Conservation (phyloP, 2,329 filamentous ascomycete genomes). For the Blumeriella jaapii region DNA sequence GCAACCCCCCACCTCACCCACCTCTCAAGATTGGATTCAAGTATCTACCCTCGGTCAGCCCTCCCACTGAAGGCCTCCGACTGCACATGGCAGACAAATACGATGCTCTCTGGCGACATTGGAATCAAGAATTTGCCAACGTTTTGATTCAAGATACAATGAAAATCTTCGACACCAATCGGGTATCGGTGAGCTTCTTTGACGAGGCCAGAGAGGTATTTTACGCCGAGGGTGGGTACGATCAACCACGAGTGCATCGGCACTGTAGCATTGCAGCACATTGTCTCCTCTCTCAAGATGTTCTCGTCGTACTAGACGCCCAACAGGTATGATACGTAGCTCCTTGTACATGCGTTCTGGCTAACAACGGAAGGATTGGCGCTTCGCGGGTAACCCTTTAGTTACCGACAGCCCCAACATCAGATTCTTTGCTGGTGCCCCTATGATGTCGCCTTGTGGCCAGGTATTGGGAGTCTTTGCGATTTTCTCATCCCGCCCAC, state of each 20-base stretch:
- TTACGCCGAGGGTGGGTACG: conserved; percentile 25
- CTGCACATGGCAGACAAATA: conserved; percentile 15
- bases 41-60: conserved; percentile 24
- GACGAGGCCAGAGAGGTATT: conserved; percentile 25
- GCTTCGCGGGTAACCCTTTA: conserved; percentile 27
- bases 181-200: conserved; percentile 28
- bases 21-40: conserved; percentile 17
- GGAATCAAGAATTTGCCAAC: conserved; percentile 14
- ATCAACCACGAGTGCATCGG: conserved; percentile 20
- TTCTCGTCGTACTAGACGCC: conserved; percentile 28
- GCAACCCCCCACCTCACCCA: conserved; percentile 27
- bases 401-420: conserved; percentile 22
- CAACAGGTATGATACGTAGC: conserved; percentile 18
- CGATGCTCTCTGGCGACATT: conserved; percentile 18
- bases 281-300: conserved; percentile 26
- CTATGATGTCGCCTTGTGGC: conserved; percentile 25
- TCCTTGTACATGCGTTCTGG: neutral
- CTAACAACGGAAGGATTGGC: conserved; percentile 27
- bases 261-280: conserved; percentile 28
- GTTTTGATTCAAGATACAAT: conserved; percentile 19
- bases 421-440: conserved; percentile 30
- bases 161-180: conserved; percentile 21
- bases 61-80: conserved; percentile 22
- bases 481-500: conserved; percentile 23
- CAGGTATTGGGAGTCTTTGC: conserved; percentile 26